A percentile compares a stretch with the other conserved stretches of the same genome.
phyloP scores from a whole-genome alignment of 2,329 filamentous ascomycete species.

The Achaetomium macrosporum region DNA sequence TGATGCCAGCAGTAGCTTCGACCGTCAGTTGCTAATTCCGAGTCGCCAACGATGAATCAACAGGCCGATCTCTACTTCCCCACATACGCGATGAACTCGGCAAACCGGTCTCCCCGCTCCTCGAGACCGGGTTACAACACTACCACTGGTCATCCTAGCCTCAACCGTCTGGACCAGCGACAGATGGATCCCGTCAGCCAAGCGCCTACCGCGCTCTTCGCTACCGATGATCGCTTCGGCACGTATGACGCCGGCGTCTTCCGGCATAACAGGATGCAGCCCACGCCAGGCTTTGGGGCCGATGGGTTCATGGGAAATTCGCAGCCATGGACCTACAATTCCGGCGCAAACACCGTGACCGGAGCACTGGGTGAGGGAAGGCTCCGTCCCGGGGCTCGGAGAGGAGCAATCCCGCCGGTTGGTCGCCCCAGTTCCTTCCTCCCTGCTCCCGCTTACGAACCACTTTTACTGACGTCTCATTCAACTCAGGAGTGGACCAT shows the following conservation, averaged over 20 bases:
- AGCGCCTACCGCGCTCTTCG: slow-evolving; percentile 22
- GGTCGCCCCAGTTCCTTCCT: slow-evolving; percentile 1
- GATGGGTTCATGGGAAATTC: slow-evolving; percentile 26
- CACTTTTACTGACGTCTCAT: not conserved
- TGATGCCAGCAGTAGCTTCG: slow-evolving; percentile 15
- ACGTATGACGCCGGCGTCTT: slow-evolving; percentile 27
- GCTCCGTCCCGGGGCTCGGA: slow-evolving; percentile 22
- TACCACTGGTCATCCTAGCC: slow-evolving; percentile 23
- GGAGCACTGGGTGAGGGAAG: slow-evolving; percentile 25
- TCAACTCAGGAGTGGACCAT: slow-evolving; percentile 24
- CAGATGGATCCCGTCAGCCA: slow-evolving; percentile 27
- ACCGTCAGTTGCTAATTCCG: slow-evolving; percentile 2
- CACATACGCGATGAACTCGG: slow-evolving; percentile 21
- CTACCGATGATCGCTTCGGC: slow-evolving; percentile 27
- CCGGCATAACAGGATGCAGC: slow-evolving; percentile 23
- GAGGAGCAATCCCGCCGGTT: slow-evolving; percentile 22
- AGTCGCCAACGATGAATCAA: slow-evolving; percentile 22
- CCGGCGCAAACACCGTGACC: slow-evolving; percentile 27
- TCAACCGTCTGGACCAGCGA: slow-evolving; percentile 25
- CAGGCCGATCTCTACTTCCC: slow-evolving; percentile 23
- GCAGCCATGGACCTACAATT: slow-evolving; percentile 28
- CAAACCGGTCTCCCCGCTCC: slow-evolving; percentile 26
- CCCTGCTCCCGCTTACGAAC: not conserved
- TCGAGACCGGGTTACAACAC: slow-evolving; percentile 28
- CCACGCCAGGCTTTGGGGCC: slow-evolving; percentile 21